A percentile compares a stretch with the other conserved stretches of the same genome.
phyloP scores from a whole-genome alignment of 495 filamentous ascomycete genomes.

The Daldinia decipiens region DNA sequence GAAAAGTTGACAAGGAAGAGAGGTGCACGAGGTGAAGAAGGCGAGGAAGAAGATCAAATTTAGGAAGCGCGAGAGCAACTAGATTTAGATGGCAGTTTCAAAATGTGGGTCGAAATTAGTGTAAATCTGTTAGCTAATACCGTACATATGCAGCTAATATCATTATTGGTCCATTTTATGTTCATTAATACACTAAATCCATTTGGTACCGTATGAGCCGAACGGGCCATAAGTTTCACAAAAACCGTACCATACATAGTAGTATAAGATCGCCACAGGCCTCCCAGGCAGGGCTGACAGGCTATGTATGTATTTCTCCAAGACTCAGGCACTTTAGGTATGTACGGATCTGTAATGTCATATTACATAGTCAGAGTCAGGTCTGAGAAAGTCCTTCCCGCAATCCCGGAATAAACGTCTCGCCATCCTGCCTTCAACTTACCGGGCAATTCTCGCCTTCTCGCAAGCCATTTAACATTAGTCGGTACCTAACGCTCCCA shows the following conservation, averaged over 20 bases:
- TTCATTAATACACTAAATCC: too few species aligned
- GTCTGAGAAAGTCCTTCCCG: not conserved
- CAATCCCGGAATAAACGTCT: conserved; percentile 23
- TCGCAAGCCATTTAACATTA: not conserved
- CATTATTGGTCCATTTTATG: conserved; percentile 1
- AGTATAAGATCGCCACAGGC: not conserved
- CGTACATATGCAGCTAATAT: conserved; percentile 3
- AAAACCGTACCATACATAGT: conserved; percentile 1
- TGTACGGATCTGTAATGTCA: not conserved
- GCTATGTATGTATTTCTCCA: not conserved
- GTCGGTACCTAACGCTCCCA: conserved; percentile 7
- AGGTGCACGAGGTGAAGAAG: conserved; percentile 34
- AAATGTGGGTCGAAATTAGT: conserved; percentile 35
- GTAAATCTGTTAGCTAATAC: conserved; percentile 13
- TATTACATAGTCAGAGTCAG: not conserved
- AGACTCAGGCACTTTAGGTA: not conserved
- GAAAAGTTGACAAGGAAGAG: conserved; percentile 28
- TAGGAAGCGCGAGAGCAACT: conserved; percentile 29
- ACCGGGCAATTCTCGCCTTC: conserved; percentile 9
- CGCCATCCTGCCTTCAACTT: not conserved
- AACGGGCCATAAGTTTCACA: not conserved
- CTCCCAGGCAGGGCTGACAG: conserved; percentile 6
- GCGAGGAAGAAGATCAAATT: conserved; percentile 37
- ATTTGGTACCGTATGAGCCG: not conserved
- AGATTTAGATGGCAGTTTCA: conserved; percentile 23